phyloP scores from a whole-genome alignment of 371 early-diverging fungal genomes.

The Zopfochytrium polystomum region DNA sequence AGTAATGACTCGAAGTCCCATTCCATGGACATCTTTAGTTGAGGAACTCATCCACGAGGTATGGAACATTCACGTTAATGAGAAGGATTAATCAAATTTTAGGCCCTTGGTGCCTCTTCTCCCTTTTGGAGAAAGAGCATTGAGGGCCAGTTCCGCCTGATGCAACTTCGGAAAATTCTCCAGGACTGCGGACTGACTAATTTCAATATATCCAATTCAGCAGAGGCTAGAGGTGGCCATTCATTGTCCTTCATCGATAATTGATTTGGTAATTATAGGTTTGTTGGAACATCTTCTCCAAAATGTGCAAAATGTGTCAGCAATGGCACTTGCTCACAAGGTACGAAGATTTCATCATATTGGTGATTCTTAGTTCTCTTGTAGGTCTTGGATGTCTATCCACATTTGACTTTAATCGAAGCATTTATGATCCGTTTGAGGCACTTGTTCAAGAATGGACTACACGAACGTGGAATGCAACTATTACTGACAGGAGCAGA shows the following conservation, averaged over 20 bases:
- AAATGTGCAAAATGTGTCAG: no score
- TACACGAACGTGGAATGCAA: constrained; percentile 20
- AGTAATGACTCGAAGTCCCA: constrained; percentile 49
- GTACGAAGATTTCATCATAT: no score
- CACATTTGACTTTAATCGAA: constrained; percentile 44
- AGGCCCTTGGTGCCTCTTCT: no score
- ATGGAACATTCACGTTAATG: neutral
- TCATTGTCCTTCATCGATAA: neutral
- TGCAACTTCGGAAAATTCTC: constrained; percentile 54
- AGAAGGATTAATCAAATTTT: no score
- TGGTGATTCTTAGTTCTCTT: no score
- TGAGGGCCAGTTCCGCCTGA: constrained; percentile 57
- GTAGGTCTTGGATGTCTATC: constrained; percentile 57
- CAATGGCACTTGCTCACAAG: no score
- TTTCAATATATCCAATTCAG: constrained; percentile 51
- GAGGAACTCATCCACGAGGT: constrained; percentile 37
- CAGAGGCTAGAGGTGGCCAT: constrained; percentile 39
- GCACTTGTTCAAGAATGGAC: constrained; percentile 34
- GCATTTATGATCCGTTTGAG: constrained; percentile 49
- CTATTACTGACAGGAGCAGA: constrained; percentile 31
- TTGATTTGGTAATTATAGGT: neutral
- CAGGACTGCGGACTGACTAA: constrained; percentile 45
- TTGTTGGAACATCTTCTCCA: constrained; percentile 5
- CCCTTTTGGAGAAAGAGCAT: no score
- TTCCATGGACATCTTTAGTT: constrained; percentile 53